A percentile compares a stretch with the other conserved stretches of the same genome.
Conservation (phyloP, 805 yeast genomes). For the Candida montana region DNA sequence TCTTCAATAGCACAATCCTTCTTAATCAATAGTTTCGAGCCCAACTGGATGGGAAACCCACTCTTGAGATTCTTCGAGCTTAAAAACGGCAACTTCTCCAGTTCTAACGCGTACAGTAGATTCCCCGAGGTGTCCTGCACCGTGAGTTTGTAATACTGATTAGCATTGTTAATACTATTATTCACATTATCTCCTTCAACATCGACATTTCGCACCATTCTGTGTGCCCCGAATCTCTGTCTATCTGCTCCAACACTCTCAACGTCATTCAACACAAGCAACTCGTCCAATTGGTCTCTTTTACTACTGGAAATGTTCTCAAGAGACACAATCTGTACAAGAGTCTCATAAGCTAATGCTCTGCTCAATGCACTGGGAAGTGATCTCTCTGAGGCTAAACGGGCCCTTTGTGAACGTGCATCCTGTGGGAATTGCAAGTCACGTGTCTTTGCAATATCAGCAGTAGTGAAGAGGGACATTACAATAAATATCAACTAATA, state of each 20-base stretch:
- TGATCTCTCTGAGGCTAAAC: slow-evolving; percentile 7
- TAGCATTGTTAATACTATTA: slow-evolving; percentile 13
- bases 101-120: slow-evolving; percentile 52
- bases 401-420: slow-evolving; percentile 18
- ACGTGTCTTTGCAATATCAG: slow-evolving; percentile 13
- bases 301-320: slow-evolving; percentile 49
- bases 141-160: slow-evolving; percentile 44
- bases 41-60: slow-evolving; percentile 41
- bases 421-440: slow-evolving; percentile 12
- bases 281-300: slow-evolving; percentile 48
- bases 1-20: slow-evolving; percentile 42
- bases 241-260: slow-evolving; percentile 58
- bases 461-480: slow-evolving; percentile 5
- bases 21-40: slow-evolving; percentile 51
- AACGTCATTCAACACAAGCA: slow-evolving; percentile 48
- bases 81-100: slow-evolving; percentile 47
- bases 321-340: slow-evolving; percentile 54
- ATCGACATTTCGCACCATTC: slow-evolving; percentile 42
- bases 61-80: slow-evolving; percentile 18
- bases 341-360: slow-evolving; percentile 22
- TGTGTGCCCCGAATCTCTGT: slow-evolving; percentile 25
- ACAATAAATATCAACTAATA: too few species aligned
- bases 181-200: slow-evolving; percentile 32
- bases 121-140: slow-evolving; percentile 50
- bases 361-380: not conserved